These are phyloP conservation scores for Diaporthe sp. DNA, from an alignment of 2,329 filamentous ascomycete species.

Conservation along the genomic window DNA sequence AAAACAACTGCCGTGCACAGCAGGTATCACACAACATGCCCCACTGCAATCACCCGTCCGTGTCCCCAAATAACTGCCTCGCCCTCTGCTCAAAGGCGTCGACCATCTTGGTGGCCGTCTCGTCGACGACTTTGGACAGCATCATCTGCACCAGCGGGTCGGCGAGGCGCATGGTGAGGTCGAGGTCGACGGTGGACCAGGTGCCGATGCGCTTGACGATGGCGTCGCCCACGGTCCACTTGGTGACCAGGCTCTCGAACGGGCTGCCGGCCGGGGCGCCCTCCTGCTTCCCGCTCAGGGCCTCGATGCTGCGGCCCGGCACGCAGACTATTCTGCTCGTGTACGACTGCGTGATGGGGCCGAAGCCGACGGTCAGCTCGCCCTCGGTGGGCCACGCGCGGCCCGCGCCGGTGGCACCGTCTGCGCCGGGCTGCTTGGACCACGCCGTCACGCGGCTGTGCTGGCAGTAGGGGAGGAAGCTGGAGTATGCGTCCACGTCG, in stretches of 20 bases:
- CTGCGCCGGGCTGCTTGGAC: conserved; percentile 65
- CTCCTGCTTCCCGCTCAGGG: conserved; percentile 74
- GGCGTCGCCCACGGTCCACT: conserved; percentile 72
- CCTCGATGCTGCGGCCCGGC: conserved; percentile 80
- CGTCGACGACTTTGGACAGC: conserved; percentile 85
- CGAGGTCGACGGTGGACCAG: conserved; percentile 81
- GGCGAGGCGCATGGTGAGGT: conserved; percentile 85
- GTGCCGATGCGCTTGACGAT: conserved; percentile 51
- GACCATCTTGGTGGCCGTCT: conserved; percentile 90
- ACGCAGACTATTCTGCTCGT: conserved; percentile 84
- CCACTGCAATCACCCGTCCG: conserved; percentile 6
- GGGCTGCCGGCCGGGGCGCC: conserved; percentile 39
- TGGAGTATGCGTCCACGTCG: conserved; percentile 86
- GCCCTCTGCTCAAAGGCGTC: conserved; percentile 92
- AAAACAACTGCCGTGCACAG: too few relatives aligned
- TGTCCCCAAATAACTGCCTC: conserved; percentile 64
- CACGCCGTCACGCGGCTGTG: conserved; percentile 82
- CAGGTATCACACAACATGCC: background rate
- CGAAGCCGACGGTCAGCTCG: conserved; percentile 88
- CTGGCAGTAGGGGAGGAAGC: conserved; percentile 94
- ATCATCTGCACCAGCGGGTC: conserved; percentile 91
- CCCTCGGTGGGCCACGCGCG: conserved; percentile 79
- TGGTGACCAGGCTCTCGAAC: conserved; percentile 78
- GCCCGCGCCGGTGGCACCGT: conserved; percentile 47
- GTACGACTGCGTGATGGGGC: conserved; percentile 86